Evolutionary conservation across 192 early-diverging fungal species (phyloP).

Genomic region (Coemansia interrupta): DNA sequence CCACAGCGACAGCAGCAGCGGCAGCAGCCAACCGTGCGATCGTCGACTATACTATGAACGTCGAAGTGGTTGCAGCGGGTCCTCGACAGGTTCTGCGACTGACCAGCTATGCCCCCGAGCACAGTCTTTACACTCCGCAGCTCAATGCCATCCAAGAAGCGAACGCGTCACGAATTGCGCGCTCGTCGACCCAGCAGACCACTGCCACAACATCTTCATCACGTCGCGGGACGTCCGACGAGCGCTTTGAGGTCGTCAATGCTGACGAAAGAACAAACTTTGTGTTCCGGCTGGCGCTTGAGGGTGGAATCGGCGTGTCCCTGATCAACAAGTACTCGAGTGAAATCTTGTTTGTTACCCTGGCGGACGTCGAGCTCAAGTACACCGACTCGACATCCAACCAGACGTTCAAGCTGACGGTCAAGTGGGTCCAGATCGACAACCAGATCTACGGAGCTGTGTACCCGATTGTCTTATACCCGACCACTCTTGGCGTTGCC

Average conservation of each 20-base stretch:
- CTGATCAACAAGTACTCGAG: conserved; percentile 74
- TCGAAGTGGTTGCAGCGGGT: conserved; percentile 73
- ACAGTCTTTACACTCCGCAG: conserved; percentile 58
- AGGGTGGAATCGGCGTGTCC: conserved; percentile 85
- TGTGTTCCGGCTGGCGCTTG: conserved; percentile 70
- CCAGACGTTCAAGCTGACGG: conserved; percentile 70
- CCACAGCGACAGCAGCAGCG: neutral
- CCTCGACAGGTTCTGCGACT: conserved; percentile 66
- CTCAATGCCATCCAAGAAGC: neutral
- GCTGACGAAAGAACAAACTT: conserved; percentile 39
- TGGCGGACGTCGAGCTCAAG: conserved; percentile 71
- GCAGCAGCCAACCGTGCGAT: conserved; percentile 57
- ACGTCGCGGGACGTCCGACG: conserved; percentile 12
- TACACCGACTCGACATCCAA: conserved; percentile 79
- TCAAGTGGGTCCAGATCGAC: conserved; percentile 95
- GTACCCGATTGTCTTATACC: conserved; percentile 92
- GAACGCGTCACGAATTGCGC: conserved; percentile 5
- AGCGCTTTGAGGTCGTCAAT: conserved; percentile 37
- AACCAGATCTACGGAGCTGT: conserved; percentile 87
- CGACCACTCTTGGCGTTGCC: conserved; percentile 75
- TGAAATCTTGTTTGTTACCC: conserved; percentile 84
- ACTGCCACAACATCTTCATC: conserved; percentile 2
- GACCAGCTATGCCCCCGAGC: conserved; percentile 61
- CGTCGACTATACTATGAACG: conserved; percentile 63
- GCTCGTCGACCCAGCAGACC: conserved; percentile 22